Evolutionary conservation across 805 yeast species (phyloP).

Genomic region (Lipomyces sp.): DNA sequence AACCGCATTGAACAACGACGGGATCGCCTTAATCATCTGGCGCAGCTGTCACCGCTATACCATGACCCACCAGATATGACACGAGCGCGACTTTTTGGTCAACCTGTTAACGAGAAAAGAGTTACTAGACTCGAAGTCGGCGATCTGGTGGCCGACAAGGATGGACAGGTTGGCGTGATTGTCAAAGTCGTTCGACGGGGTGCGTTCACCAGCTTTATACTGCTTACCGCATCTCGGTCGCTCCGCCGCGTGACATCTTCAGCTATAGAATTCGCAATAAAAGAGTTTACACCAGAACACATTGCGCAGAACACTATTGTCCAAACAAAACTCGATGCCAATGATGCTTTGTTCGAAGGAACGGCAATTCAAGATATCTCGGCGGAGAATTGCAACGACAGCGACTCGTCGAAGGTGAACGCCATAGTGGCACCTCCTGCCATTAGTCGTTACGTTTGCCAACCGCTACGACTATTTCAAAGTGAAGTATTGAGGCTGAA

Average conservation of each 20-base stretch:
- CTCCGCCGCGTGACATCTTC: slow-evolving; percentile 1
- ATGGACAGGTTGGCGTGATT: slow-evolving; percentile 11
- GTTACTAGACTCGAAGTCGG: slow-evolving; percentile 4
- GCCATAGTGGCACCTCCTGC: slow-evolving; percentile 27
- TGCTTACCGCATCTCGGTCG: slow-evolving; percentile 15
- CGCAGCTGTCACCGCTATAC: slow-evolving; percentile 19
- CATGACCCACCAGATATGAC: not conserved
- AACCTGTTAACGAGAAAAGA: not conserved
- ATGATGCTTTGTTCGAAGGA: slow-evolving; percentile 10
- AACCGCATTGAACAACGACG: slow-evolving; percentile 18
- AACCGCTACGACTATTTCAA: slow-evolving; percentile 25
- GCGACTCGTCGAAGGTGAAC: slow-evolving; percentile 1
- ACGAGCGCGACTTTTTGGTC: not conserved
- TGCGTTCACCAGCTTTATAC: not conserved
- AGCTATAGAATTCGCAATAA: slow-evolving; percentile 12
- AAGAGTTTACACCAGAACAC: slow-evolving; percentile 17
- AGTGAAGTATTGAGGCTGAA: slow-evolving; percentile 17
- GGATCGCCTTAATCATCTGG: slow-evolving; percentile 12
- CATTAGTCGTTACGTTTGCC: slow-evolving; percentile 18
- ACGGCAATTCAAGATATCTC: slow-evolving; percentile 10
- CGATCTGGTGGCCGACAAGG: slow-evolving; percentile 11
- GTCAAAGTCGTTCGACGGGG: slow-evolving; percentile 3
- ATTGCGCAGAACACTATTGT: slow-evolving; percentile 20
- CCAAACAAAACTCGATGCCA: slow-evolving; percentile 5
- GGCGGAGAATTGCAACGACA: not conserved